Conservation (phyloP, 768 basidiomycete genomes). For the Leccinum subgranulosum region DNA sequence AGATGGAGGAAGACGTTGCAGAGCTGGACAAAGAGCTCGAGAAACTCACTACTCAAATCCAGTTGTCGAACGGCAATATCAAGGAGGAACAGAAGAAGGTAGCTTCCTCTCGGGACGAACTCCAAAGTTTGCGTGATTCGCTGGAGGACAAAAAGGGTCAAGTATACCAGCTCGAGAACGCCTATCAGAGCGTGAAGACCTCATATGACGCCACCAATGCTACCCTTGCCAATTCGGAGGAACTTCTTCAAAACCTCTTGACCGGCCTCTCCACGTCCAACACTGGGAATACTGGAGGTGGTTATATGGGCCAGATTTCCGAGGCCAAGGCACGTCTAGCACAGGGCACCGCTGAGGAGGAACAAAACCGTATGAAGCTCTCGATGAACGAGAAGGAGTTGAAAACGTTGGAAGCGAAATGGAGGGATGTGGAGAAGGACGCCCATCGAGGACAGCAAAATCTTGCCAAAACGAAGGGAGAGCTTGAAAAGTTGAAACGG, state of each 20-base stretch:
- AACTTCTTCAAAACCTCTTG: conserved; percentile 90
- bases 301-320: conserved; percentile 95
- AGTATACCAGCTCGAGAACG: conserved; percentile 50
- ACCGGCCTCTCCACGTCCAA: conserved; percentile 82
- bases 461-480: conserved; percentile 54
- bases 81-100: conserved; percentile 73
- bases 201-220: conserved; percentile 59
- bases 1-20: conserved; percentile 76
- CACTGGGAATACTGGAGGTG: conserved; percentile 70
- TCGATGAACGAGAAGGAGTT: conserved; percentile 78
- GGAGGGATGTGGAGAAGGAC: conserved; percentile 84
- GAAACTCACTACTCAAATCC: conserved; percentile 81
- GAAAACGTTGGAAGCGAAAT: conserved; percentile 67
- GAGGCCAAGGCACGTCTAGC: conserved; percentile 74
- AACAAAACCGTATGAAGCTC: conserved; percentile 75
- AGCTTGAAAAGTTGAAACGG: conserved; percentile 54
- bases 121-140: conserved; percentile 57
- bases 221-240: conserved; percentile 72
- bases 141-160: conserved; percentile 58
- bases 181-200: conserved; percentile 64
- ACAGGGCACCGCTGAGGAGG: conserved; percentile 78
- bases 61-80: conserved; percentile 73
- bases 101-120: conserved; percentile 47
- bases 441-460: conserved; percentile 72
- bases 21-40: conserved; percentile 76